Evolutionary conservation across 2,329 filamentous ascomycete genomes (phyloP).

Genomic region (Huntiella bhutanensis): DNA sequence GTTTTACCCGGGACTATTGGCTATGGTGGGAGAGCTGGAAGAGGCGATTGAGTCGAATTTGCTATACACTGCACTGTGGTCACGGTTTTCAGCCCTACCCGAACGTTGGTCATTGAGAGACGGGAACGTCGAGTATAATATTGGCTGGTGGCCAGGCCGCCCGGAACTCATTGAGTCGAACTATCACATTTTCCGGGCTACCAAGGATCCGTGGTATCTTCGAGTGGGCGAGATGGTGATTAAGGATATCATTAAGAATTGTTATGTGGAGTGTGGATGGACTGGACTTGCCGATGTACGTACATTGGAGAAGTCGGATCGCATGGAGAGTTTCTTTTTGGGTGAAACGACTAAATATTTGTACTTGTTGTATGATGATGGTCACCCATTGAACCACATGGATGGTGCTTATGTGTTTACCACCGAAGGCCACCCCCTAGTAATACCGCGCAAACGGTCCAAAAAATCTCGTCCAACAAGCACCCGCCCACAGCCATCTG

Average conservation of each 20-base stretch:
- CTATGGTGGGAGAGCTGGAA: constrained; percentile 72
- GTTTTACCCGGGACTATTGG: constrained; percentile 80
- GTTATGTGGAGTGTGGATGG: constrained; percentile 85
- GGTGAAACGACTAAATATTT: constrained; percentile 94
- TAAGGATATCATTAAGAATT: constrained; percentile 69
- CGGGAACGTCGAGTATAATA: constrained; percentile 64
- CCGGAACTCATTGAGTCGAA: constrained; percentile 96
- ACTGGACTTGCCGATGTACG: constrained; percentile 69
- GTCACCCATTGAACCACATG: constrained; percentile 71
- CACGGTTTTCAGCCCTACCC: constrained; percentile 77
- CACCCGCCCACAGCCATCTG: constrained; percentile 2
- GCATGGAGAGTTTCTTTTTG: constrained; percentile 98
- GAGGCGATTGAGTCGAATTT: constrained; percentile 82
- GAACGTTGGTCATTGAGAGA: constrained; percentile 84
- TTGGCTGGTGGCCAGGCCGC: constrained; percentile 87
- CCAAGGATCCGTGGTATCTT: constrained; percentile 87
- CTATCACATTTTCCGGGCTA: constrained; percentile 88
- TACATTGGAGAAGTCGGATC: constrained; percentile 70
- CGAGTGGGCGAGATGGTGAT: constrained; percentile 92
- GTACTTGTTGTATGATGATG: constrained; percentile 71
- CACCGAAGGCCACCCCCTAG: constrained; percentile 83
- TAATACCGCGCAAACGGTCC: constrained; percentile 40
- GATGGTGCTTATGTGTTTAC: constrained; percentile 86
- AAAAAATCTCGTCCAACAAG: constrained; percentile 1
- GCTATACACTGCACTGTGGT: constrained; percentile 85